phyloP scores from a whole-genome alignment of 2,329 filamentous ascomycete genomes.

The Monosporascus sp. region DNA sequence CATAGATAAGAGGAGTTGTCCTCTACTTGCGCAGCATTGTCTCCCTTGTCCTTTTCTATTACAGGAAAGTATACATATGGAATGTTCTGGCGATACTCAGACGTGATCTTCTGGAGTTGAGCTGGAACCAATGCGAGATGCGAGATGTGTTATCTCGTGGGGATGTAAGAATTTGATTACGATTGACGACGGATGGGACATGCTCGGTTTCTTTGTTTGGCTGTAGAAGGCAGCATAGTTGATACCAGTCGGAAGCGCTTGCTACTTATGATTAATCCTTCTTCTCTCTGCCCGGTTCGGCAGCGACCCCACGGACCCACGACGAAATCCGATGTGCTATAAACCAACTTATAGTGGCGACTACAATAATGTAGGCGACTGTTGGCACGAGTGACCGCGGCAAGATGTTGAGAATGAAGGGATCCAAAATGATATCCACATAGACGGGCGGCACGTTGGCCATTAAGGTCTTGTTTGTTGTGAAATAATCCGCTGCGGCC shows the following conservation, averaged over 20 bases:
- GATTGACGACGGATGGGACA: constrained; percentile 15
- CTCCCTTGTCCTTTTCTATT: constrained; percentile 3
- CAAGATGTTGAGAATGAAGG: constrained; percentile 73
- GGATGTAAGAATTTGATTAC: constrained; percentile 13
- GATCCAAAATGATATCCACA: constrained; percentile 81
- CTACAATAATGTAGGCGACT: constrained; percentile 58
- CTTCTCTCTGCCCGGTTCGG: constrained; percentile 24
- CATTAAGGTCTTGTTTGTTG: constrained; percentile 72
- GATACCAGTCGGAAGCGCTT: constrained; percentile 4
- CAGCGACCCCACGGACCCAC: constrained; percentile 25
- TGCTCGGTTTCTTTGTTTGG: constrained; percentile 11
- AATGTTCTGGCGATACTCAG: neutral
- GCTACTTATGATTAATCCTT: constrained; percentile 34
- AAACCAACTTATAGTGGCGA: constrained; percentile 48
- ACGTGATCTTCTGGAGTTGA: neutral
- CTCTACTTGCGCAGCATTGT: constrained; percentile 12
- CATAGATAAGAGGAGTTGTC: constrained; percentile 13
- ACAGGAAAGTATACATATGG: neutral
- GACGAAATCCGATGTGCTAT: constrained; percentile 34
- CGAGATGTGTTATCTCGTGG: constrained; percentile 4
- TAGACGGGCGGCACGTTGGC: constrained; percentile 64
- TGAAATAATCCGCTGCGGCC: constrained; percentile 81
- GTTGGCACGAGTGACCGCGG: constrained; percentile 74
- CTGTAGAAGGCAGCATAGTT: constrained; percentile 17
- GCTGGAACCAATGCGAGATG: neutral